Percentiles rank a stretch among this genome's conserved stretches.
phyloP scores from a whole-genome alignment of 768 basidiomycete species.

The Auricularia sp. region DNA sequence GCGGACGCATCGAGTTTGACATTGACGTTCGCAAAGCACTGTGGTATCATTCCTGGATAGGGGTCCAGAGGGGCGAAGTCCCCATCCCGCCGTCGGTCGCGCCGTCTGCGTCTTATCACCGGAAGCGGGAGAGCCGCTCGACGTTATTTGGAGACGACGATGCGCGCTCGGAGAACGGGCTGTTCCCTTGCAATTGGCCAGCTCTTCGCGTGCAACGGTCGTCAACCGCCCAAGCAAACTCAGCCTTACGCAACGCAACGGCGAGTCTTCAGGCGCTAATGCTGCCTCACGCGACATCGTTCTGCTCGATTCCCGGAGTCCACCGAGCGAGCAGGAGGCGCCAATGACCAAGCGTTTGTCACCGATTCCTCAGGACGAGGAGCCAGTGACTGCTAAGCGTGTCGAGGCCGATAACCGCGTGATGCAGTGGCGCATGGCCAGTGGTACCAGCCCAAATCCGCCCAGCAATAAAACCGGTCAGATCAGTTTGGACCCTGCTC shows the following conservation, averaged over 20 bases:
- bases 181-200: neutral
- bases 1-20: conserved; percentile 80
- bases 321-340: neutral
- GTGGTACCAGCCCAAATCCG: conserved; percentile 27
- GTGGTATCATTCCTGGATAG: conserved; percentile 69
- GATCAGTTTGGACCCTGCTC: conserved; percentile 39
- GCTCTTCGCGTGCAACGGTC: neutral
- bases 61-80: conserved; percentile 35
- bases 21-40: conserved; percentile 64
- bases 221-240: neutral
- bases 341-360: conserved; percentile 31
- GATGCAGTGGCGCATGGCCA: conserved; percentile 55
- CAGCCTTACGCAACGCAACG: neutral
- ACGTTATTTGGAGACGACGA: conserved; percentile 24
- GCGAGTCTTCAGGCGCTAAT: neutral
- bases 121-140: conserved; percentile 44
- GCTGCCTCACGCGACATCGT: neutral
- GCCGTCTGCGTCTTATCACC: conserved; percentile 36
- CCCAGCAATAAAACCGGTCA: conserved; percentile 35
- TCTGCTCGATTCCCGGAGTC: neutral
- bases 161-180: neutral
- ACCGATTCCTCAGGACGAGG: conserved; percentile 53
- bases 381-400: conserved; percentile 40
- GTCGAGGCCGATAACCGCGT: conserved; percentile 45
- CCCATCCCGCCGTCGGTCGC: conserved; percentile 28